A percentile compares a stretch with the other conserved stretches of the same genome.
Evolutionary conservation across 2,329 filamentous ascomycete species (phyloP).

Genomic region (Mycosphaerelloides madeirae): DNA sequence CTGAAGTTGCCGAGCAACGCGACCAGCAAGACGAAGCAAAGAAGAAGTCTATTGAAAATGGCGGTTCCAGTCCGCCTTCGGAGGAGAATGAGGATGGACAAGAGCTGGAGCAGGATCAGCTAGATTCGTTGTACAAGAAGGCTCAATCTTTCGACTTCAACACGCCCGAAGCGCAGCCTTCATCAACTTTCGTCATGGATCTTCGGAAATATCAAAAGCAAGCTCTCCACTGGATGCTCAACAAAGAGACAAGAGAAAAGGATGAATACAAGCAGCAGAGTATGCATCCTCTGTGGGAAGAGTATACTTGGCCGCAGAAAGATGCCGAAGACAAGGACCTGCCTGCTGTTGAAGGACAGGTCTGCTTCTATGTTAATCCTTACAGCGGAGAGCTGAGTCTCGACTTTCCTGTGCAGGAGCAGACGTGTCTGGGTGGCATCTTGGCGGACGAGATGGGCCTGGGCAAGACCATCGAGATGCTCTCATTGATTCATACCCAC

Average conservation of each 20-base stretch:
- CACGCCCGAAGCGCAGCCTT: slow-evolving; percentile 80
- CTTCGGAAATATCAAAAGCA: slow-evolving; percentile 93
- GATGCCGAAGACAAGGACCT: slow-evolving; percentile 80
- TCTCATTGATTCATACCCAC: slow-evolving; percentile 85
- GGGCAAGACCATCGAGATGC: slow-evolving; percentile 98
- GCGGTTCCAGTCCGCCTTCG: slow-evolving; percentile 52
- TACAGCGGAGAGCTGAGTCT: slow-evolving; percentile 93
- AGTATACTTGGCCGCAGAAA: slow-evolving; percentile 82
- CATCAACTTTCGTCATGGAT: slow-evolving; percentile 73
- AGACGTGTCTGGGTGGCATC: slow-evolving; percentile 89
- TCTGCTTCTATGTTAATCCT: slow-evolving; percentile 88
- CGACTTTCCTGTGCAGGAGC: slow-evolving; percentile 87
- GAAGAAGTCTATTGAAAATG: slow-evolving; percentile 35
- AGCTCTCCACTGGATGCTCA: slow-evolving; percentile 91
- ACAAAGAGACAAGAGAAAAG: slow-evolving; percentile 79
- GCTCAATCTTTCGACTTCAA: slow-evolving; percentile 95
- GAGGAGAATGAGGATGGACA: slow-evolving; percentile 73
- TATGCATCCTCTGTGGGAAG: slow-evolving; percentile 97
- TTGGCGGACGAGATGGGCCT: slow-evolving; percentile 96
- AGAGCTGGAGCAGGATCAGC: slow-evolving; percentile 90
- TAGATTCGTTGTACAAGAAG: slow-evolving; percentile 90
- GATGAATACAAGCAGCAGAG: slow-evolving; percentile 64
- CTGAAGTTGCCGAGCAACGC: slow-evolving; percentile 75
- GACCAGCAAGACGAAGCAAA: slow-evolving; percentile 56
- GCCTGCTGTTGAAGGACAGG: slow-evolving; percentile 59